A percentile compares a stretch with the other conserved stretches of the same genome.
phyloP scores from a whole-genome alignment of 768 basidiomycete genomes.

The Hygrophoropsis aurantiaca region DNA sequence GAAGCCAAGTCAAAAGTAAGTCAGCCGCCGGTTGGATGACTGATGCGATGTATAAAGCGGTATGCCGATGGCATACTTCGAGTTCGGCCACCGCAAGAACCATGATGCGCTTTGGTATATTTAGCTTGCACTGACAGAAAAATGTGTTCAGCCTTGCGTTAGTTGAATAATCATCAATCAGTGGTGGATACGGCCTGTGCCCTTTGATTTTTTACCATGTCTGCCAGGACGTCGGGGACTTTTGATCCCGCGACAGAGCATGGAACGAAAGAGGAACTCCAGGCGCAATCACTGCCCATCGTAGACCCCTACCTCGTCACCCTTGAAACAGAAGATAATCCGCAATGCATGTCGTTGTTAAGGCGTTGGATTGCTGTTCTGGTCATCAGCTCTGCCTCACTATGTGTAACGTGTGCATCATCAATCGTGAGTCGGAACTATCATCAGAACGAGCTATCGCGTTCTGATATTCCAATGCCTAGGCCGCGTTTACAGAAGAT shows the following conservation, averaged over 20 bases:
- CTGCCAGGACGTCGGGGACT: conserved; percentile 5
- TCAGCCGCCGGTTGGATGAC: too few relatives aligned
- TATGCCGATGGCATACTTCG: too few relatives aligned
- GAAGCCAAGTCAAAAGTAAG: too few relatives aligned
- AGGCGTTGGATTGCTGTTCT: conserved; percentile 51
- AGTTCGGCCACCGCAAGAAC: too few relatives aligned
- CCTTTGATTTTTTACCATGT: conserved; percentile 1
- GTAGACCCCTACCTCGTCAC: conserved; percentile 27
- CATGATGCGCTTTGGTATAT: too few relatives aligned
- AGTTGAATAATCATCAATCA: neutral
- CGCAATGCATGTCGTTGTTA: conserved; percentile 36
- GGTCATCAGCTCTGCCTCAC: conserved; percentile 45
- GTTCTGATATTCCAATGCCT: neutral
- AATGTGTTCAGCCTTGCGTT: too few relatives aligned
- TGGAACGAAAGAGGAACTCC: conserved; percentile 1
- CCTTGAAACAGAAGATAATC: conserved; percentile 42
- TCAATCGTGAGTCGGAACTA: conserved; percentile 46
- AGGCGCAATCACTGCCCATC: conserved; percentile 1
- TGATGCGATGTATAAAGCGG: too few relatives aligned
- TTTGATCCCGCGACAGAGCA: conserved; percentile 9
- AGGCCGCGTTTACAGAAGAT: conserved; percentile 65
- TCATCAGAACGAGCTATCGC: neutral
- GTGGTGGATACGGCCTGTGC: neutral
- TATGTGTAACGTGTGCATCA: conserved; percentile 56
- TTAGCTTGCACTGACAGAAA: too few relatives aligned